Conservation (phyloP, 169 alveolate genomes). For the Plasmodium vinckei region DNA sequence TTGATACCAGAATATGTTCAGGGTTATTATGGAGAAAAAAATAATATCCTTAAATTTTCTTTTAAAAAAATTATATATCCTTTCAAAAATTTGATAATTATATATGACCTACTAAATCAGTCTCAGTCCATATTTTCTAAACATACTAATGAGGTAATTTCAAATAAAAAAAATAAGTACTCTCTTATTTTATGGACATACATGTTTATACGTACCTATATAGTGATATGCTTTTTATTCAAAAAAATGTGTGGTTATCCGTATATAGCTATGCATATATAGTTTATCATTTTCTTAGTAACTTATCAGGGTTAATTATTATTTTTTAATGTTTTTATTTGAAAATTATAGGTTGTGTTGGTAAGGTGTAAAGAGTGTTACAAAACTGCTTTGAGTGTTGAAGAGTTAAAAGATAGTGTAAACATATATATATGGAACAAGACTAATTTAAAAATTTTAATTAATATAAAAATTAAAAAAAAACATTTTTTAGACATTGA, state of each 20-base stretch:
- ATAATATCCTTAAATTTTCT: constrained; percentile 44
- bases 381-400: constrained; percentile 34
- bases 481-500: constrained; percentile 24
- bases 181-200: too few relatives aligned
- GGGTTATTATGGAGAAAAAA: constrained; percentile 41
- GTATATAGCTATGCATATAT: not conserved
- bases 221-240: not conserved
- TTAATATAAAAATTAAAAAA: constrained; percentile 48
- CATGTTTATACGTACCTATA: not conserved
- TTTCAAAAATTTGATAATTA: constrained; percentile 34
- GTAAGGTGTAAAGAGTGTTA: constrained; percentile 37
- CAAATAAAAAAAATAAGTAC: too few relatives aligned
- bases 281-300: not conserved
- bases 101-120: constrained; percentile 33
- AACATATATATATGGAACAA: constrained; percentile 44
- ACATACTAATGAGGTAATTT: constrained; percentile 52
- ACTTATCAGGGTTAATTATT: not conserved
- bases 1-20: constrained; percentile 37
- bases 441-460: constrained; percentile 24
- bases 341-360: constrained; percentile 30
- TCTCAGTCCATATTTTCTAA: constrained; percentile 43
- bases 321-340: not conserved
- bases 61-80: constrained; percentile 32
- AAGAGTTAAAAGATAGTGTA: constrained; percentile 15
- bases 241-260: not conserved